Evolutionary conservation across 169 alveolate species (phyloP).

Genomic region (Plasmodium inui): DNA sequence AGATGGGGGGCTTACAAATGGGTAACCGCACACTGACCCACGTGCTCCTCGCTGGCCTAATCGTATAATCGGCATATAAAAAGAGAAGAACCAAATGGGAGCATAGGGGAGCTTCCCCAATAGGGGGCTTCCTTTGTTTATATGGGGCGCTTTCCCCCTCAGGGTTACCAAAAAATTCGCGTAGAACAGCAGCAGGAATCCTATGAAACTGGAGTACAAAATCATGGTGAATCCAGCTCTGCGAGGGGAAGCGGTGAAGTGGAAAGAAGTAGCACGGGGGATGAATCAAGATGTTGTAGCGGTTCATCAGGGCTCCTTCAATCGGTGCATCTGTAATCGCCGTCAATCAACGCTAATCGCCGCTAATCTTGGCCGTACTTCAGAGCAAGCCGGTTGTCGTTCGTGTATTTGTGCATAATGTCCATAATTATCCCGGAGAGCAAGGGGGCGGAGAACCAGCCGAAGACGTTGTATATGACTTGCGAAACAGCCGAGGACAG

Average conservation of each 20-base stretch:
- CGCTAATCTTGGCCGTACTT: conserved; percentile 7
- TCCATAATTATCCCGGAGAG: conserved; percentile 82
- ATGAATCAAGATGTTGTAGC: neutral
- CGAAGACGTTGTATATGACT: conserved; percentile 80
- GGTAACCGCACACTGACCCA: neutral
- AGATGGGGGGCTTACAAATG: neutral
- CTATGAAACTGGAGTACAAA: conserved; percentile 76
- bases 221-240: conserved; percentile 82
- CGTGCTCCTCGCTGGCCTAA: neutral
- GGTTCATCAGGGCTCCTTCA: neutral
- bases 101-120: neutral
- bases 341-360: neutral
- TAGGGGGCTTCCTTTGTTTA: no score
- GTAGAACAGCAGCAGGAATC: conserved; percentile 75
- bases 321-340: neutral
- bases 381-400: conserved; percentile 67
- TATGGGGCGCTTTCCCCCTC: no score
- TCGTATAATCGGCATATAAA: neutral
- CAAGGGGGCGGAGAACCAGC: conserved; percentile 86
- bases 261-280: neutral
- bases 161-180: conserved; percentile 78
- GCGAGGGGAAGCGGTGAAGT: conserved; percentile 21
- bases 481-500: conserved; percentile 84
- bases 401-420: conserved; percentile 77
- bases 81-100: neutral